Conservation (phyloP, 768 basidiomycete genomes). For the Pulveroboletus sp. region DNA sequence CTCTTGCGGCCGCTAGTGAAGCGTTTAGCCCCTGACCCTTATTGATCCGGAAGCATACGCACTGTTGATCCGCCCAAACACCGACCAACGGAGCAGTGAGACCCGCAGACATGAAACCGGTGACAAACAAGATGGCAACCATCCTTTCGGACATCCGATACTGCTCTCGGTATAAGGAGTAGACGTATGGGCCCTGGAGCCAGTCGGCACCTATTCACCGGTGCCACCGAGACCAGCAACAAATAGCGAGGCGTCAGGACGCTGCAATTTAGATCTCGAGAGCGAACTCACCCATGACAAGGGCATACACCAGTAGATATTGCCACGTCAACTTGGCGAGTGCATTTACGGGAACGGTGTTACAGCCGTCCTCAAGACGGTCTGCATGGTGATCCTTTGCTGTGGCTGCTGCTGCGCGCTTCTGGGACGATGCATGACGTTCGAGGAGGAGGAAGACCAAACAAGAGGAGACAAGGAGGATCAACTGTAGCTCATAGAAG, state of each 20-base stretch:
- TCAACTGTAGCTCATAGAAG: slow-evolving; percentile 42
- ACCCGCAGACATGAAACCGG: slow-evolving; percentile 68
- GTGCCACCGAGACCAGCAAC: neutral
- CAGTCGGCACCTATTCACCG: slow-evolving; percentile 58
- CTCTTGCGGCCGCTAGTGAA: slow-evolving; percentile 55
- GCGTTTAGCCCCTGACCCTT: neutral
- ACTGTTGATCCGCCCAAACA: slow-evolving; percentile 74
- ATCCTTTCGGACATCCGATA: slow-evolving; percentile 57
- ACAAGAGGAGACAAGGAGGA: slow-evolving; percentile 33
- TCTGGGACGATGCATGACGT: slow-evolving; percentile 26
- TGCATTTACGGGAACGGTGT: slow-evolving; percentile 17
- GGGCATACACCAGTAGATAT: slow-evolving; percentile 63
- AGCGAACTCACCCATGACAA: slow-evolving; percentile 62
- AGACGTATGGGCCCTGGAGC: slow-evolving; percentile 78
- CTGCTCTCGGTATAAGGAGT: slow-evolving; percentile 68
- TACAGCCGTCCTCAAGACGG: slow-evolving; percentile 31
- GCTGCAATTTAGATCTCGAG: neutral
- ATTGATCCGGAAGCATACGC: neutral
- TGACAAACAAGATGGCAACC: slow-evolving; percentile 72
- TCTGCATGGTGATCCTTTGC: slow-evolving; percentile 26
- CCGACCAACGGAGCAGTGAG: slow-evolving; percentile 67
- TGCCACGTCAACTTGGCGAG: slow-evolving; percentile 38
- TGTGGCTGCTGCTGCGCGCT: slow-evolving; percentile 11
- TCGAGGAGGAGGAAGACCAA: slow-evolving; percentile 34
- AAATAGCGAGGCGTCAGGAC: neutral